phyloP scores from a whole-genome alignment of 257 asterid genomes.

The Solanum medicagineum region DNA sequence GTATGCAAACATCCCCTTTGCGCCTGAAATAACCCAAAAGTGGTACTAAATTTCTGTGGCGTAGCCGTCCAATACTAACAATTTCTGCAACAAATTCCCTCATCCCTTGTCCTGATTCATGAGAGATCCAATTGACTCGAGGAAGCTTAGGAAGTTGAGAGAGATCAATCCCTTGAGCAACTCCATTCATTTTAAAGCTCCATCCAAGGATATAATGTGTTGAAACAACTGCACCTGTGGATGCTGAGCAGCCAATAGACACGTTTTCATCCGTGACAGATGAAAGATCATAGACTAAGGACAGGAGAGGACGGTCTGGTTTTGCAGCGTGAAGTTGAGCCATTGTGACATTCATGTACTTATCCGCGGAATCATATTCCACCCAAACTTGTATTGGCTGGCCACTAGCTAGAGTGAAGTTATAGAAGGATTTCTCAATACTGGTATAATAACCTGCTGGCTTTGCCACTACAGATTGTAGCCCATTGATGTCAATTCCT shows the following conservation, averaged over 20 bases:
- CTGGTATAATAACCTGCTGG: conserved; percentile 28
- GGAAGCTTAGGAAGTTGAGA: conserved; percentile 6
- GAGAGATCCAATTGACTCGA: conserved; percentile 34
- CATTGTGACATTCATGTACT: background rate
- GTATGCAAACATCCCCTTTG: no score
- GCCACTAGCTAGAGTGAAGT: conserved; percentile 30
- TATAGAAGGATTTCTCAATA: background rate
- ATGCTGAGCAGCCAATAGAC: background rate
- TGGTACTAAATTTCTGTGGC: conserved; percentile 53
- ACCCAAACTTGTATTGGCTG: conserved; percentile 40
- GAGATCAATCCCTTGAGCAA: background rate
- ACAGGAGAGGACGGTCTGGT: background rate
- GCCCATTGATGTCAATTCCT: conserved; percentile 32
- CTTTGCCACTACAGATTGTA: conserved; percentile 5
- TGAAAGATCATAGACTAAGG: background rate
- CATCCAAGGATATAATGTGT: background rate
- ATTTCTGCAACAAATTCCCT: conserved; percentile 56
- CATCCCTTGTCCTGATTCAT: conserved; percentile 58
- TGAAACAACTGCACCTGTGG: background rate
- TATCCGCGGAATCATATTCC: conserved; percentile 20
- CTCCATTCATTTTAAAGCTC: background rate
- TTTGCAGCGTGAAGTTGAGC: background rate
- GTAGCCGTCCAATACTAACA: conserved; percentile 43
- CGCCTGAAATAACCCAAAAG: conserved; percentile 52
- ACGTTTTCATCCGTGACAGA: background rate